A percentile compares a stretch with the other conserved stretches of the same genome.
Evolutionary conservation across 2,329 filamentous ascomycete genomes (phyloP).

Genomic region (Aspergillus fumigatus): DNA sequence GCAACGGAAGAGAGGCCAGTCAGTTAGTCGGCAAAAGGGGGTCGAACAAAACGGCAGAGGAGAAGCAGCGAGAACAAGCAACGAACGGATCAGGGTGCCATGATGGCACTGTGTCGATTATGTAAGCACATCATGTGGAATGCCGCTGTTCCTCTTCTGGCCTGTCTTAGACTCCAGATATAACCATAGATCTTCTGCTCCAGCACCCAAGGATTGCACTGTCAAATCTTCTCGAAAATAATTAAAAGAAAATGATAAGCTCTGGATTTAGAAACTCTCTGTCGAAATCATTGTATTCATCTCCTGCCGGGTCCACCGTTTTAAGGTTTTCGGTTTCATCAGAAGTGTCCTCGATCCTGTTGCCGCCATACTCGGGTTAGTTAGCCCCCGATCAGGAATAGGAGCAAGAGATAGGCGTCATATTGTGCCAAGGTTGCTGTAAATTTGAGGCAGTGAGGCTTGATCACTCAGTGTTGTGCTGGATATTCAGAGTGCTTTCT

Average conservation of each 20-base stretch:
- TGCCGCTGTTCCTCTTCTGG: constrained; percentile 6
- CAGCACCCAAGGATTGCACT: not conserved
- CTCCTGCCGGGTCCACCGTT: not conserved
- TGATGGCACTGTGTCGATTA: not conserved
- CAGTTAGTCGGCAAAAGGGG: constrained; percentile 6
- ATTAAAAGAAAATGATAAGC: not conserved
- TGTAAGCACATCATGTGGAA: constrained; percentile 1
- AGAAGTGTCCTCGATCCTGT: not conserved
- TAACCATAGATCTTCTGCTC: not conserved
- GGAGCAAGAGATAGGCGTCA: too few species aligned
- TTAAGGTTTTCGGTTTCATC: not conserved
- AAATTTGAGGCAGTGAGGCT: not conserved
- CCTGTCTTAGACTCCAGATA: not conserved
- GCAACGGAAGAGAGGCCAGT: constrained; percentile 16
- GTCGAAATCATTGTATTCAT: not conserved
- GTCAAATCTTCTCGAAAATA: not conserved
- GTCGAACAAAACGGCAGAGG: constrained; percentile 2
- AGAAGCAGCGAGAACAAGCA: not conserved
- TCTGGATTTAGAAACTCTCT: not conserved
- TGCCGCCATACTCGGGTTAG: not conserved
- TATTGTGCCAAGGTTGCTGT: not conserved
- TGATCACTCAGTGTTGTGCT: not conserved
- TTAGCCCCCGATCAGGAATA: not conserved
- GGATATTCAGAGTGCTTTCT: not conserved
- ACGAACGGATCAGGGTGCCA: not conserved